These are phyloP conservation scores for Digitaria exilis DNA, from an alignment of 202 grass and related monocot genomes.

Conservation along the genomic window DNA sequence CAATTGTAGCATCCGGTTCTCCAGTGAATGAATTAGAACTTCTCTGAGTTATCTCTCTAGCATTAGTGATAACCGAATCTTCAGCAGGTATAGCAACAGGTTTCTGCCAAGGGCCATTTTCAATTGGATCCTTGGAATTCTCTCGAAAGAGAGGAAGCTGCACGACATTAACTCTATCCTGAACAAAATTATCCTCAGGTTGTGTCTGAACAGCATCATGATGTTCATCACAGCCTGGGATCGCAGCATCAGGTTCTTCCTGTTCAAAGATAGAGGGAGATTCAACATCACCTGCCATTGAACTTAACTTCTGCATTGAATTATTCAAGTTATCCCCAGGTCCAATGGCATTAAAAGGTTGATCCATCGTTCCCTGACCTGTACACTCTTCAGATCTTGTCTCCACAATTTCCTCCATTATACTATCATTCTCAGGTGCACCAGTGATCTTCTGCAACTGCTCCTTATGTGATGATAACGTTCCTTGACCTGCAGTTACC, in stretches of 20 bases:
- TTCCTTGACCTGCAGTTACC: slow-evolving; percentile 28
- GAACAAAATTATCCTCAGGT: not conserved
- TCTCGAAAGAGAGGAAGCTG: not conserved
- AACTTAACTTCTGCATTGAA: slow-evolving; percentile 9
- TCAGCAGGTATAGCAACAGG: not conserved
- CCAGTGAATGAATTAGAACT: not conserved
- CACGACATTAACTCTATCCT: not conserved
- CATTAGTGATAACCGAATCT: not conserved
- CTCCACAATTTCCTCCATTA: not conserved
- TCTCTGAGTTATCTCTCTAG: slow-evolving; percentile 8
- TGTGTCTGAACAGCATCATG: not conserved
- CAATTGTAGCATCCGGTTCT: not conserved
- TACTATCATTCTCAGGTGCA: not conserved
- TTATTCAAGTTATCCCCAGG: not conserved
- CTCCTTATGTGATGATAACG: not conserved
- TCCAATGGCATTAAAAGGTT: not conserved
- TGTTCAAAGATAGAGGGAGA: slow-evolving; percentile 28
- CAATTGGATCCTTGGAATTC: not conserved
- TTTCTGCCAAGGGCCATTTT: slow-evolving; percentile 21
- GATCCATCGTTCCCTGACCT: not conserved
- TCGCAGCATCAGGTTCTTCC: slow-evolving; percentile 17
- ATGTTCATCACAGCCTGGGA: not conserved
- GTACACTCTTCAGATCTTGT: not conserved
- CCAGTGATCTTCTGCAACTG: slow-evolving; percentile 8
- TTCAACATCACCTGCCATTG: not conserved